phyloP scores from a whole-genome alignment of 2,329 filamentous ascomycete genomes.

The Neofusicoccum laricinum region DNA sequence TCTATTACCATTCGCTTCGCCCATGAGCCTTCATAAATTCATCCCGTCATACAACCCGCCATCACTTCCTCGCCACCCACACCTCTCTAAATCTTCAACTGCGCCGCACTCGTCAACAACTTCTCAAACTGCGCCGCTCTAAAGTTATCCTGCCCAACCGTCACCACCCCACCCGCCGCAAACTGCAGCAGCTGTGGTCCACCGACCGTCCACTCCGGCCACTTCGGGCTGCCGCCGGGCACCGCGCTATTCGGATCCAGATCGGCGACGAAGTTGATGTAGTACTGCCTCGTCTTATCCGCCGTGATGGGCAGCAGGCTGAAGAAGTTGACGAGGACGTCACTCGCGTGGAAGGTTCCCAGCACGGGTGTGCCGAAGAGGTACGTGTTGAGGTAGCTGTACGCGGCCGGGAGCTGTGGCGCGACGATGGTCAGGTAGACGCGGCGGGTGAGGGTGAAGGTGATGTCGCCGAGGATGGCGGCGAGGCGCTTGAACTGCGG shows the following conservation, averaged over 20 bases:
- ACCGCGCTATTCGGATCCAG: slow-evolving; percentile 64
- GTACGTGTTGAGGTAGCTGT: slow-evolving; percentile 75
- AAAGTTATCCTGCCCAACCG: slow-evolving; percentile 42
- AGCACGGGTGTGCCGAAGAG: slow-evolving; percentile 67
- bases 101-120: background rate
- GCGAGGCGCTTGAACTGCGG: slow-evolving; percentile 75
- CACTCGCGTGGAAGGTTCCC: slow-evolving; percentile 72
- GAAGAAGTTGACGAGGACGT: slow-evolving; percentile 57
- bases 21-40: background rate
- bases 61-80: background rate
- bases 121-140: slow-evolving; percentile 1
- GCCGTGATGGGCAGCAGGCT: slow-evolving; percentile 45
- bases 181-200: slow-evolving; percentile 53
- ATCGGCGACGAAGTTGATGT: slow-evolving; percentile 68
- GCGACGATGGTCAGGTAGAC: slow-evolving; percentile 55
- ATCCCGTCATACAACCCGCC: background rate
- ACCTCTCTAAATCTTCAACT: background rate
- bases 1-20: no score
- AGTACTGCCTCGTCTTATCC: slow-evolving; percentile 55
- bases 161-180: slow-evolving; percentile 34
- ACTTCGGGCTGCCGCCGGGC: slow-evolving; percentile 32
- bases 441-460: slow-evolving; percentile 70
- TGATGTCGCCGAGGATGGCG: slow-evolving; percentile 71
- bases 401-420: slow-evolving; percentile 57
- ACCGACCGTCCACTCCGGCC: slow-evolving; percentile 54